Percentiles rank a stretch among this genome's conserved stretches.
Conservation (phyloP, 495 filamentous ascomycete genomes). For the Penicillium canariense region DNA sequence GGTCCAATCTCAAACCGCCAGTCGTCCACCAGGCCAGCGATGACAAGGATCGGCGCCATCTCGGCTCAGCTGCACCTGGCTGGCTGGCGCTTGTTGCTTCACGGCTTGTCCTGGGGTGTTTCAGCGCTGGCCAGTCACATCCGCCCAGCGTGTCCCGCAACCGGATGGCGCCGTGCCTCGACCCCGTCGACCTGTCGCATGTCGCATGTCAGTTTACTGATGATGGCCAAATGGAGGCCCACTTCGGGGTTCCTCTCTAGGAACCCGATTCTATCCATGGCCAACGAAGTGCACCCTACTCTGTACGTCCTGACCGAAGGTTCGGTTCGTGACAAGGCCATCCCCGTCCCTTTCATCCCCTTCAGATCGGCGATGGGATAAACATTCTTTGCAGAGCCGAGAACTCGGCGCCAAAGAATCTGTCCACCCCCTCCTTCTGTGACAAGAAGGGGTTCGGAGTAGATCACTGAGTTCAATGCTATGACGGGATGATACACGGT, state of each 20-base stretch:
- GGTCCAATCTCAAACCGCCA: conserved; percentile 17
- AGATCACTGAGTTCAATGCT: not conserved
- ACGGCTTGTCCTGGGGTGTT: conserved; percentile 14
- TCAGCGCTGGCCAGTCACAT: conserved; percentile 21
- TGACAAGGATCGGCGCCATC: conserved; percentile 10
- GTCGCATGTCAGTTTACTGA: conserved; percentile 13
- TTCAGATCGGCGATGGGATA: not conserved
- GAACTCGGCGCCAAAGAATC: conserved; percentile 2
- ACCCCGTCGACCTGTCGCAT: conserved; percentile 19
- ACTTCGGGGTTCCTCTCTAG: not conserved
- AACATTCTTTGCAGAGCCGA: conserved; percentile 4
- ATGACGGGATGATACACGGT: conserved; percentile 8
- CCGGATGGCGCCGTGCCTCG: too few species aligned
- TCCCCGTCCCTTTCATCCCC: not conserved
- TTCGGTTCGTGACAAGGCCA: not conserved
- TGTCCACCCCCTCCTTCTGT: not conserved
- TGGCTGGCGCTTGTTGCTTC: conserved; percentile 14
- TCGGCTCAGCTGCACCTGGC: not conserved
- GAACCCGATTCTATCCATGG: conserved; percentile 1
- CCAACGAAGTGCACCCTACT: not conserved
- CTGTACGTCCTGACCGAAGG: not conserved
- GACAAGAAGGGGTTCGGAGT: not conserved
- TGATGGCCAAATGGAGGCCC: conserved; percentile 1
- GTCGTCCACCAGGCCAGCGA: conserved; percentile 4
- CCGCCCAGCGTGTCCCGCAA: too few species aligned